Evolutionary conservation across 495 filamentous ascomycete species (phyloP), one percentile per base, ranked within the genome.

Genomic region (Aspergillus sclerotiicarbonarius): DNA sequence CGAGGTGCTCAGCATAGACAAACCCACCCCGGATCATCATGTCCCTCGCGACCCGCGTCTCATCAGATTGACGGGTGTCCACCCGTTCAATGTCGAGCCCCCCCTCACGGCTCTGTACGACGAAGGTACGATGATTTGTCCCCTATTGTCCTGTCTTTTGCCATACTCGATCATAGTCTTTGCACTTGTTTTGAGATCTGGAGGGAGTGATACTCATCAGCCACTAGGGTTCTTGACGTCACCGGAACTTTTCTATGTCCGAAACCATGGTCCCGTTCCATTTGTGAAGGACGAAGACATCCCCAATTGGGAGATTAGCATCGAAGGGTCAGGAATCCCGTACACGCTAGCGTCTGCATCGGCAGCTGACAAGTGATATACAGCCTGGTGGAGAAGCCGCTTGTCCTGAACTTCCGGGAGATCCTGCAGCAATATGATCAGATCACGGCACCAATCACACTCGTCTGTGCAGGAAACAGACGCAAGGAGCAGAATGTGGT

Each of bases 401-500:
- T 96, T n/a, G 85, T 67, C 20, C 73, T 97, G 41, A 87, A 78
- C 18, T 77, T 97, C 48, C 77, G 82, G n/a, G 83, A 96, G 37
- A 82, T 98, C 2, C 68, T 96, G 5, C 70, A 74, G 7, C 81
- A 91, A 3, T 96, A 87, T 63, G 88, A 94, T 53, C 89, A 96
- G 67, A 82, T 92, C 18, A 97, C 92, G 8, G 86, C 87, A 31
- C 93, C 93, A 0, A 78, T 97, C 63, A 97, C 93, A 0, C 80
- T 98, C 0, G 93, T 97, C 37, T 98, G 93, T 71, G 93, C 93
- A 12, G 93, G 93, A 0, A 98, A 98, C 66, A 78, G 93, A 57
- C 82, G 93, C 20, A 98, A 98, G 73, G 93, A 98, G 69, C 93
- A 98, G 65, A 98, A 98, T 59, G 77, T 87, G 31, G 90, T 96